Evolutionary conservation across 202 grass and related monocot species (phyloP), one percentile per base, ranked within the genome.

Genomic region (Bolboschoenoplectus hybrid): DNA sequence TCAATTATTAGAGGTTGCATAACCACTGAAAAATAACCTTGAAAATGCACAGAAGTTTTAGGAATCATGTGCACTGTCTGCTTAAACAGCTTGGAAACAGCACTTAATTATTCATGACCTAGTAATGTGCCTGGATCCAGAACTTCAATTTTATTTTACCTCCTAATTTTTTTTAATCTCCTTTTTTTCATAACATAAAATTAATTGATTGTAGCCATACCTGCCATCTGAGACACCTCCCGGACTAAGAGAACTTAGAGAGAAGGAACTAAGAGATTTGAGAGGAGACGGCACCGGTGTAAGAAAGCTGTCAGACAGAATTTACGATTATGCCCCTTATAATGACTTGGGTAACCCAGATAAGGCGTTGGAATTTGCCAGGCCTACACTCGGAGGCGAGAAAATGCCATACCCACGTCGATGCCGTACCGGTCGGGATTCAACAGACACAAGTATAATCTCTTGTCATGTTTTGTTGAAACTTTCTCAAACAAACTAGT

Each of bases 331-430:
- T 50, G 92, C 93, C 1, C 88, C 38, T 52, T 99, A 99, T 62
- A 92, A 99, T 91, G 97, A 99, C 91, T 86, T 99, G 88, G 97
- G 97, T 14, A 99, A 97, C 85, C 93, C 93, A 60, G 97, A 99
- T 41, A 82, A 87, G 73, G 90, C 90, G 7, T 85, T 84, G 44
- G 97, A 97, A 66, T 91, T 90, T 53, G 83, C 62, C 69, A 91
- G 97, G 84, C 97, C 97, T 2, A 90, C 67, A 47, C 85, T 96
- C 14, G 97, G 92, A 47, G 93, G 93, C 2, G 77, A 91, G 75
- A 97, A 93, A 86, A 91, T 91, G 8, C 97, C 97, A 62, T 97
- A 99, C 77, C 97, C 97, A 38, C 74, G 97, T 16, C 87, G 97
- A 55, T 99, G 97, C 82, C 92, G 92, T 13, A 99, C 97, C 40